A percentile compares a stretch with the other conserved stretches of the same genome.
phyloP scores from a whole-genome alignment of 768 basidiomycete genomes.

The Cystobasidiopsis lactophilus region DNA sequence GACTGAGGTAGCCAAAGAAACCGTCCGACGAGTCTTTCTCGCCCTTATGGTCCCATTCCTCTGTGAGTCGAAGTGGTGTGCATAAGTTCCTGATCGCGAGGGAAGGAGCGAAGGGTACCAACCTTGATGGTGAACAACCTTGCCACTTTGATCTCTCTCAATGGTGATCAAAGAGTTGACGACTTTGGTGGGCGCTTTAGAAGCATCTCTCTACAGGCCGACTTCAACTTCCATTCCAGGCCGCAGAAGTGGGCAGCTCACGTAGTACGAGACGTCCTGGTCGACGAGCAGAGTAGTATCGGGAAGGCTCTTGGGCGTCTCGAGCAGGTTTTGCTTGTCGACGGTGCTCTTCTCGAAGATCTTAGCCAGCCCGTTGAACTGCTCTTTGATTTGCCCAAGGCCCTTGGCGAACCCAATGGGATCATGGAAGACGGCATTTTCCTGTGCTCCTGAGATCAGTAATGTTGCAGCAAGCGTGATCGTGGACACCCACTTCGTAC shows the following conservation, averaged over 20 bases:
- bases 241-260: not conserved
- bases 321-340: too few species aligned
- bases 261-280: not conserved
- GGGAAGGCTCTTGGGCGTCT: not conserved
- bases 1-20: not conserved
- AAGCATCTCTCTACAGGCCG: too few species aligned
- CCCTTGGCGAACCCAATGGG: not conserved
- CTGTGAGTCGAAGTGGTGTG: not conserved
- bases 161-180: not conserved
- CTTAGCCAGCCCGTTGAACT: not conserved
- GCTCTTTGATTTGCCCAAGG: not conserved
- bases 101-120: not conserved
- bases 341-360: not conserved
- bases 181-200: not conserved
- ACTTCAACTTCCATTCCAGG: too few species aligned
- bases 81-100: not conserved
- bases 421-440: too few species aligned
- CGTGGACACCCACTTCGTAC: too few species aligned
- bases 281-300: not conserved
- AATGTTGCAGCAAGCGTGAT: too few species aligned
- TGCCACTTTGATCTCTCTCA: not conserved
- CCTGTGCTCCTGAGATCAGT: too few species aligned
- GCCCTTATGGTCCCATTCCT: slow-evolving; percentile 1
- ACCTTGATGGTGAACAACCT: not conserved
- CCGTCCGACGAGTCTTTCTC: not conserved